Base-by-base conservation (phyloP, 1,284 basidiomycete genomes). In the Rhizoctonia solani region DNA sequence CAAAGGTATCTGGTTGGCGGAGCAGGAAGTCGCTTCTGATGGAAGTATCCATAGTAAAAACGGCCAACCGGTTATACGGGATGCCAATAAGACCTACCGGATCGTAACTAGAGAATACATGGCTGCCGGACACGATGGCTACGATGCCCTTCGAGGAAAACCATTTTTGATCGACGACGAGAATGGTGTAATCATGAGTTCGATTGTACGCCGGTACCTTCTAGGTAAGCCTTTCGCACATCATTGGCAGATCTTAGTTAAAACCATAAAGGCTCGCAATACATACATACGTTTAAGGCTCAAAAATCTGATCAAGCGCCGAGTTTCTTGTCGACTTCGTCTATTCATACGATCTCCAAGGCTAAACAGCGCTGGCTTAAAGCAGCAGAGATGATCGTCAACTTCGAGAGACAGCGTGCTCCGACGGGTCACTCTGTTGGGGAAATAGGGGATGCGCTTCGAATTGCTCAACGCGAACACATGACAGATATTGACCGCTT, bases 121-220 rank as follows among this genome's bases (percentile, higher is more conserved):
- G 69, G 66, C 67, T 5, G 42, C 54, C 1, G 71, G 71, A 4
- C 68, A 93, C 70, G 93, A 96, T 74, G 94, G 94, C 0, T 97
- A 88, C 75, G 77, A 80, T 0, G 82, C 87, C 0, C 79, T 97
- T 42, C 86, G 85, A 72, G 85, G 84, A 4, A 82, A 85, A 77
- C 81, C 74, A 66, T 88, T 88, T 72, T 81, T 95, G 37, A 83
- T 96, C 21, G 92, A 95, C 72, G 88, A 94, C 71, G 94, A 97
- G 76, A 85, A 84, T 65, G 94, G 94, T 0, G 84, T 89, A 71
- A 80, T 93, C 69, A 88, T 93, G 85, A 90, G 88, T 74, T 80
- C 83, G 21, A 86, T 96, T 65, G 89, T 96, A 27, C 83, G 94
- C 70, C 90, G 89, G 72, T 95, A 93, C 76, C 79, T 96, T 3